Evolutionary conservation across 371 early-diverging fungal species (phyloP), one percentile per base, ranked within the genome.

Genomic region (Conidiobolus incongruus): DNA sequence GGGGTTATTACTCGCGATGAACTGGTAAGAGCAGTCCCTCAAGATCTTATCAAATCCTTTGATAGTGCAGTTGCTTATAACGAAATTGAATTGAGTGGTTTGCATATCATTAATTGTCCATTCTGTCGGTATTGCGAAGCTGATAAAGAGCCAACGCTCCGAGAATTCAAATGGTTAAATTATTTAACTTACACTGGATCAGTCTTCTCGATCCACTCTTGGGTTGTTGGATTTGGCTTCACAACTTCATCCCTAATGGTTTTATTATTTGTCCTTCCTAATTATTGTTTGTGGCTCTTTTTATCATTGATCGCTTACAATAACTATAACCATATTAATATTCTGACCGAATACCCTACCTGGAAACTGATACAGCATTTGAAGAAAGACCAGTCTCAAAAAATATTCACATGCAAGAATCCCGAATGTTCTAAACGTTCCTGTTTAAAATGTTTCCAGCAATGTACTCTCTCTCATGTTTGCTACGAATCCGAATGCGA

Each of bases 401-500:
- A 22, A 4, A 31, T 52, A 0, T 66, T 76, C 35, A 55, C 60
- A 16, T 76, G 77, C 47, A 46, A 55, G 22, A 65, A 66, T 48
- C 54, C 55, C 0, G 39, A 41, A 8, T 76, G 77, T 38, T 34
- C 50, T 15, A 54, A 56, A 33, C 28, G 53, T 11, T 65, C 70
- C 4, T 76, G 74, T 44, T 42, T 63, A 1, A 28, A 47, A 11
- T 76, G 76, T 39, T 38, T 47, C 15, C 55, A 60, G 33, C 56
- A 59, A 19, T 55, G 63, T 31, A 49, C 55, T 33, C 67, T 67
- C 0, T 46, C 58, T 1, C 76, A 76, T 47, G 51, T 46, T n/a
- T 76, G 76, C 40, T 55, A 53, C 48, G 71, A 70, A 41, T 49
- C 59, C 31, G 65, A 66, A 45, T 50, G 60, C 12, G 76, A 76